These are phyloP conservation scores for Protomyces gravidus DNA, from an alignment of 1,139 yeast genomes.

Conservation along the genomic window DNA sequence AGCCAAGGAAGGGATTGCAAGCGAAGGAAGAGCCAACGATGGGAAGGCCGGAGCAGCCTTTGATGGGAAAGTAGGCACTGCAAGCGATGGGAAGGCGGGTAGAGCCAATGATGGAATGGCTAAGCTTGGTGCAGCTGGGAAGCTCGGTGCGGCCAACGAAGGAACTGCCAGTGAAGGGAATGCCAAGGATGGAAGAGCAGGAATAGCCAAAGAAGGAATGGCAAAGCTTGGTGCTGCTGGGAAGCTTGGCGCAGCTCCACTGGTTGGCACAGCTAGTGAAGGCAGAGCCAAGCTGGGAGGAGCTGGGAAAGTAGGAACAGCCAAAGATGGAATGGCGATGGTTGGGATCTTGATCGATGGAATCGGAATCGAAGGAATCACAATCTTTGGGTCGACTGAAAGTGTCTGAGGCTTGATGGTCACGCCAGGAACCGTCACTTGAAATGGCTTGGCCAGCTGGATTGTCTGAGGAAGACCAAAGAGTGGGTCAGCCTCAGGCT, in stretches of 20 bases:
- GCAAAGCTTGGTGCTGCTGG: background rate
- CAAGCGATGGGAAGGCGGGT: background rate
- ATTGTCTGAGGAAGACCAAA: background rate
- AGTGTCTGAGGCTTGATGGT: background rate
- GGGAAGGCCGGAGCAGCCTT: too few relatives aligned
- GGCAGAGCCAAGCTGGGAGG: background rate
- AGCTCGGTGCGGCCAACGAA: conserved; percentile 9
- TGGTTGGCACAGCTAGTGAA: background rate
- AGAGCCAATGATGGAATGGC: background rate
- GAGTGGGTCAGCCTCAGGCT: background rate
- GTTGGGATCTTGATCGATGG: background rate
- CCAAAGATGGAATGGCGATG: background rate
- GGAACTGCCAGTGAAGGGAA: background rate
- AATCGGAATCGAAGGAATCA: background rate
- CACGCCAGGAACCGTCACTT: background rate
- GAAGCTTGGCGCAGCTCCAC: background rate
- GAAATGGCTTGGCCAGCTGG: background rate
- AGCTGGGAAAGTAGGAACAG: background rate
- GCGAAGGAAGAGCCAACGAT: background rate
- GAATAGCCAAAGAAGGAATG: background rate
- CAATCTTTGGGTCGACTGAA: background rate
- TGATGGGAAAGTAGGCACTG: background rate
- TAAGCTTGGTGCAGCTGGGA: conserved; percentile 1
- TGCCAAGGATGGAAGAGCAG: background rate
- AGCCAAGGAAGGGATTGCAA: background rate